Base-by-base conservation (phyloP, 2,329 filamentous ascomycete genomes). In the Gliomastix tumulicola region DNA sequence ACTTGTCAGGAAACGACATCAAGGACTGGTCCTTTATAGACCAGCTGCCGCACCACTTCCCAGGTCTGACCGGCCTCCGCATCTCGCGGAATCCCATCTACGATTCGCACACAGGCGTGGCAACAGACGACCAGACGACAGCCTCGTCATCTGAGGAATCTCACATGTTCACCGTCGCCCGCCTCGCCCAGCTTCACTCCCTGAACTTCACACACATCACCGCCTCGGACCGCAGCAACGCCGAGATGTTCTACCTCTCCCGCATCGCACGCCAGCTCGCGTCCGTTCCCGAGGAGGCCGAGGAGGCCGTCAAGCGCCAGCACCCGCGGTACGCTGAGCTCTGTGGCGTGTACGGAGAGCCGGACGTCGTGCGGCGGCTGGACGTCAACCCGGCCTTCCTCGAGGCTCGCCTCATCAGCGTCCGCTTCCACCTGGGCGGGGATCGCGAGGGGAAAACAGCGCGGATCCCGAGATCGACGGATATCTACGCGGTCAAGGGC, bases 171-270 rank as follows among this genome's bases (percentile, higher is more conserved):
- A 87, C 86, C 1, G 67, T 94, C 19, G 86, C 82, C 20, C 84
- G 88, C 3, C 66, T 96, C 2, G 71, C 74, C 2, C 63, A 65
- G 2, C 71, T 97, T 9, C 72, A 71, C 36, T 69, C 67, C 1
- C 71, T 96, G 21, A 92, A 92, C 54, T 88, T 85, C 55, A 80
- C 79, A 43, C 63, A 66, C 13, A 80, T 97, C 47, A 80, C 79
- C 0, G 48, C 68, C 2, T 76, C 82, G 30, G 89, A 97, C 55
- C 79, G 90, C 15, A 71, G 78, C 37, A 92, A 97, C 51, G 88
- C 88, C 5, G 92, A 97, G 49, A 82, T 90, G 51, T 98, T 94
- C 57, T 98, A 98, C 56, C 76, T 97, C 10, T 86, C 82, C 1
- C 76, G 84, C 37, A 92, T 96, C 40, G 84, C 76, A 10, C 80